phyloP scores from a whole-genome alignment of 2,329 filamentous ascomycete genomes.

The Neophaeococcomyces aloes region DNA sequence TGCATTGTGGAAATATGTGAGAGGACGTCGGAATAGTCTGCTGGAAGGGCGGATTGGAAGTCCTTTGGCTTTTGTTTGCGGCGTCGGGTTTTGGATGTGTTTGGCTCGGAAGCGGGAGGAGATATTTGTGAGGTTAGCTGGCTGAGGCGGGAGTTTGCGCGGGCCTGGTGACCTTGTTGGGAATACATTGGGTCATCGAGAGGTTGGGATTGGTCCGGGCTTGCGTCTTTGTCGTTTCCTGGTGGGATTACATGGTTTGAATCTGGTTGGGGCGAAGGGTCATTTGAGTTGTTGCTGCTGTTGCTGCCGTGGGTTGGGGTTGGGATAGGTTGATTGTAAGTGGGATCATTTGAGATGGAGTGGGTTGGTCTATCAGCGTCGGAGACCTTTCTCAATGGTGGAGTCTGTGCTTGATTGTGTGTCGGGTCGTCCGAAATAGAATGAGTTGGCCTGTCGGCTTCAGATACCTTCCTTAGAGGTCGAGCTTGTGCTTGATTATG shows the following conservation, averaged over 20 bases:
- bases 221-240: conserved; percentile 5
- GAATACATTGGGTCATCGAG: background rate
- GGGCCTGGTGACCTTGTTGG: background rate
- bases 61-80: conserved; percentile 4
- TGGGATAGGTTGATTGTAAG: too few species aligned
- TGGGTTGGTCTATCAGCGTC: too few species aligned
- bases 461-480: too few species aligned
- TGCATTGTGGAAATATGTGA: conserved; percentile 44
- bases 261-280: background rate
- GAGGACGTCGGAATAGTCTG: conserved; percentile 53
- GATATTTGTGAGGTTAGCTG: conserved; percentile 39
- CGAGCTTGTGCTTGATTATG: too few species aligned
- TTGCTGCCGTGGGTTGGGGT: background rate
- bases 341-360: too few species aligned
- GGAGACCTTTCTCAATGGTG: too few species aligned
- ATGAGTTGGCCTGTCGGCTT: too few species aligned
- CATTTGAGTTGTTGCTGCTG: background rate
- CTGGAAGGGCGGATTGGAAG: conserved; percentile 33
- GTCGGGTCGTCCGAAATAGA: too few species aligned
- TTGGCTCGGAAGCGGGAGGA: conserved; percentile 11
- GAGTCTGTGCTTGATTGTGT: too few species aligned
- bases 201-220: too few species aligned
- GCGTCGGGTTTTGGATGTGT: conserved; percentile 1
- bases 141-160: conserved; percentile 29
- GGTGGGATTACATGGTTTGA: conserved; percentile 9